A percentile compares a stretch with the other conserved stretches of the same genome.
These are phyloP conservation scores for Petrea volubilis DNA, from an alignment of 257 asterid genomes.

Conservation along the genomic window DNA sequence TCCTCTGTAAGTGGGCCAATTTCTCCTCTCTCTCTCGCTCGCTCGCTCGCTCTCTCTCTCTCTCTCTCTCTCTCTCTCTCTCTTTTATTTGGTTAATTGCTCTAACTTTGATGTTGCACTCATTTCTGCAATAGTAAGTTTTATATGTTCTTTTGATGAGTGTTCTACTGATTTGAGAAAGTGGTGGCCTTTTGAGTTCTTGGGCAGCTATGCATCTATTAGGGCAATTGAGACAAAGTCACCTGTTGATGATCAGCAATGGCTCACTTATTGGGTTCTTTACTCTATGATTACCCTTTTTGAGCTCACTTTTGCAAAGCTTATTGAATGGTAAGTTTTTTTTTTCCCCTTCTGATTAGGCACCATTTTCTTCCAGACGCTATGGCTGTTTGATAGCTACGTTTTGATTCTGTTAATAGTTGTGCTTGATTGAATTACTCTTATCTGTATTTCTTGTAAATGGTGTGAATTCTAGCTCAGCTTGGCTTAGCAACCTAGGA, in stretches of 20 bases:
- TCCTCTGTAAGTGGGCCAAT: constrained; percentile 78
- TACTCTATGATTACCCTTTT: constrained; percentile 96
- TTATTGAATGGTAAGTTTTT: constrained; percentile 75
- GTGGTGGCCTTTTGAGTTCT: constrained; percentile 11
- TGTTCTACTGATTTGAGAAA: background rate
- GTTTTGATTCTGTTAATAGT: background rate
- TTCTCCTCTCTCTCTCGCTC: background rate
- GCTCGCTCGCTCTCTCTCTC: too few species aligned
- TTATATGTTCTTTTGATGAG: background rate
- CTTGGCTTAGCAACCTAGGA: background rate
- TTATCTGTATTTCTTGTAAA: background rate
- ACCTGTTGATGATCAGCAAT: constrained; percentile 91
- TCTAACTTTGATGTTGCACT: background rate
- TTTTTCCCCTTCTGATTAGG: background rate
- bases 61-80: background rate
- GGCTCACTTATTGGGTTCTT: constrained; percentile 99
- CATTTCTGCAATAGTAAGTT: background rate
- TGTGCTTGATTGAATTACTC: background rate
- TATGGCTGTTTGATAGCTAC: background rate
- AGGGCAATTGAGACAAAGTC: constrained; percentile 94
- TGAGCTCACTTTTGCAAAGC: constrained; percentile 88
- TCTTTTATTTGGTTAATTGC: background rate
- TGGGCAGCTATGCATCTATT: constrained; percentile 85
- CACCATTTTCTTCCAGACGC: background rate
- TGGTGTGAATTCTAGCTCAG: background rate